Base-by-base conservation (phyloP, 345 rosid genomes). In the Schrenkiella parvula region DNA sequence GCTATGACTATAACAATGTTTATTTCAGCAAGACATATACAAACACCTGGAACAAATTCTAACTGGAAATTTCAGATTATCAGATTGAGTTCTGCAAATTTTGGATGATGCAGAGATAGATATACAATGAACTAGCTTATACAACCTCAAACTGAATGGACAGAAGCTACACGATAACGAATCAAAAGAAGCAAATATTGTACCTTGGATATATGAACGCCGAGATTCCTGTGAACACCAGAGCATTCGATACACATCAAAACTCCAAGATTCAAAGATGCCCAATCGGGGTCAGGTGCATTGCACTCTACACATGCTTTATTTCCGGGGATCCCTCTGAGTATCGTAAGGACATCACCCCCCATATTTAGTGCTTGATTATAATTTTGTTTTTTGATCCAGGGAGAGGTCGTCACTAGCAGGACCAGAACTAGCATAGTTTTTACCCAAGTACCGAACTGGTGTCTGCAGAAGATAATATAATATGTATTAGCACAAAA, bases 151-250 rank as follows among this genome's bases (percentile, higher is more conserved):
- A 53, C 12, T 2, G 4, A 41, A 29, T 28, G 31, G n/a, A 39
- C 2, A 18, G 7, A 41, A 54, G 62, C 61, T 6, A 53, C 41
- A 8, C 1, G 4, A 19, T 17, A 19, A 12, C 26, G 0, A 52
- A 76, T 19, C 11, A 54, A 11, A 63, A 57, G 74, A 63, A 28
- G 52, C 15, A 60, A 9, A 34, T 42, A 23, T 29, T 29, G 32
- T 72, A 88, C 98, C 96, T 92, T 92, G 55, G 98, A 92, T 64
- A 89, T 82, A 76, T 88, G 98, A 76, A 92, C 96, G 6, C 98
- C 98, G 34, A 89, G 95, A 79, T 89, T 92, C 72, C 96, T 85
- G 47, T 89, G 98, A 76, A 88, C 88, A 47, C 98, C 95, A 68
- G 98, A 92, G 76, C 96, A 92, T 76, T 89, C 90, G 3, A 89